phyloP scores from a whole-genome alignment of 2,329 filamentous ascomycete genomes.

The Dactylellina drechsleri region DNA sequence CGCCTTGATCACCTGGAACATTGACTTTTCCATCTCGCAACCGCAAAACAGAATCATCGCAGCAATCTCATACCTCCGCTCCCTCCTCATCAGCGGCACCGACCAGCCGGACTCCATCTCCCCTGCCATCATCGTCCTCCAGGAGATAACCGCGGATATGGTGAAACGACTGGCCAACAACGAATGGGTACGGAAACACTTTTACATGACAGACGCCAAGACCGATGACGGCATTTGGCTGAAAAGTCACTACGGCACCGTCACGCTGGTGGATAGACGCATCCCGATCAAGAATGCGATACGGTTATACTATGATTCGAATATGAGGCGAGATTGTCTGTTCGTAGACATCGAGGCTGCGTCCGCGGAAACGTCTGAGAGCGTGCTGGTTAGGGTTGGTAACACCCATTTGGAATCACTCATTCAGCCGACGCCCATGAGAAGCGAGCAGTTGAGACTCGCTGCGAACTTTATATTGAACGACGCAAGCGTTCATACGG shows the following conservation, averaged over 20 bases:
- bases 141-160: conserved; percentile 47
- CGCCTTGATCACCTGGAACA: conserved; percentile 48
- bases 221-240: conserved; percentile 63
- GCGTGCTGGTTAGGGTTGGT: conserved; percentile 65
- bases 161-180: conserved; percentile 60
- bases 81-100: conserved; percentile 42
- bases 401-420: conserved; percentile 71
- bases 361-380: conserved; percentile 28
- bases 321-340: conserved; percentile 65
- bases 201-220: conserved; percentile 66
- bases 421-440: conserved; percentile 64
- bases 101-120: conserved; percentile 33
- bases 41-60: conserved; percentile 46
- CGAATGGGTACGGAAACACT: conserved; percentile 65
- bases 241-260: conserved; percentile 66
- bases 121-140: conserved; percentile 42
- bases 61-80: conserved; percentile 45
- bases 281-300: conserved; percentile 65
- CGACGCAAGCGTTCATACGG: conserved; percentile 61
- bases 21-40: conserved; percentile 41
- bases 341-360: conserved; percentile 66
- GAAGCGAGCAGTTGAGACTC: conserved; percentile 65
- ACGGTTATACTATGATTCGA: conserved; percentile 65
- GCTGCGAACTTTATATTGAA: conserved; percentile 64
- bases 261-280: conserved; percentile 66